These are phyloP conservation scores for Aspergillus felis DNA, from an alignment of 2,329 filamentous ascomycete genomes.

Conservation along the genomic window DNA sequence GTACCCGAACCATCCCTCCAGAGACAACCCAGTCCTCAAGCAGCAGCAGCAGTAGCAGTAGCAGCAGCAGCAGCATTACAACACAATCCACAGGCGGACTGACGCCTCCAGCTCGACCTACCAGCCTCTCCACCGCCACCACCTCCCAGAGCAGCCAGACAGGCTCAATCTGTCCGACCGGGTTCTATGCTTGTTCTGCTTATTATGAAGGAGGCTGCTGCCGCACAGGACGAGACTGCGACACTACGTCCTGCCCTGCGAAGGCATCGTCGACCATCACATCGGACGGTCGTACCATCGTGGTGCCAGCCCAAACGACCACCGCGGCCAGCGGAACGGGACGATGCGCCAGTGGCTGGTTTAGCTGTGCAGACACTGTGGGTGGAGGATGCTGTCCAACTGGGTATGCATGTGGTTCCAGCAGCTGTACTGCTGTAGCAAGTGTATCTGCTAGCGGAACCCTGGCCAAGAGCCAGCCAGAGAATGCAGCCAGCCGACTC, in stretches of 20 bases:
- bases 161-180: conserved; percentile 66
- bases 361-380: conserved; percentile 60
- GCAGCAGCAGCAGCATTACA: conserved; percentile 36
- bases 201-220: conserved; percentile 81
- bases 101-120: conserved; percentile 37
- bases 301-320: conserved; percentile 53
- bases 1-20: conserved; percentile 27
- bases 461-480: conserved; percentile 36
- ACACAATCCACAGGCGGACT: conserved; percentile 29
- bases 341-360: conserved; percentile 77
- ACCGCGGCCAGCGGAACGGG: conserved; percentile 30
- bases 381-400: conserved; percentile 80
- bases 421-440: conserved; percentile 62
- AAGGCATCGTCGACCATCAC: conserved; percentile 63
- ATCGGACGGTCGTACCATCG: conserved; percentile 65
- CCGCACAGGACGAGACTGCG: conserved; percentile 79
- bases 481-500: conserved; percentile 12
- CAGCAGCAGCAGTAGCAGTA: conserved; percentile 38
- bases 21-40: conserved; percentile 19
- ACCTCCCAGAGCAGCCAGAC: conserved; percentile 36
- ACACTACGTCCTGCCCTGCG: conserved; percentile 70
- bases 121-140: conserved; percentile 31
- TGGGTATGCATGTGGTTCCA: conserved; percentile 70
- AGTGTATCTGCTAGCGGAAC: conserved; percentile 53
- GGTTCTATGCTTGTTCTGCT: conserved; percentile 87